Evolutionary conservation across 1,284 basidiomycete genomes (phyloP), one percentile per base, ranked within the genome.

Genomic region (Ganoderma leucocontextum): DNA sequence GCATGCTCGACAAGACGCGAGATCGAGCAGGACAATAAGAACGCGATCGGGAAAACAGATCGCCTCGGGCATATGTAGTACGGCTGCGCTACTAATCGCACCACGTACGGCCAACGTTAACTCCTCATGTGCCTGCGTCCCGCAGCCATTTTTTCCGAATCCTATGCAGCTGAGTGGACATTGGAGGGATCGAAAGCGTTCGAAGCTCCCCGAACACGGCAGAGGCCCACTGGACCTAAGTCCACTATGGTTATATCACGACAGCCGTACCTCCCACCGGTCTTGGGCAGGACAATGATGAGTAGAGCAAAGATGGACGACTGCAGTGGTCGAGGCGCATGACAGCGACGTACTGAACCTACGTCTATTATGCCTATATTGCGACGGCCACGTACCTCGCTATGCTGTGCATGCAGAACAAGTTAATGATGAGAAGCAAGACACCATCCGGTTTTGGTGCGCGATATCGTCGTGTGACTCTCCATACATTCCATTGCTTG

Each of bases 11-110:
- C 35, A 58, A 38, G 36, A 38, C n/a, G 33, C 57, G 57, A 38
- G 57, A 38, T 39, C 38, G 57, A 5, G 12, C 38, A 60, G 19
- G 38, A 60, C 36, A 41, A 63, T 61, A 66, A 66, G 64, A 69
- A 57, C 62, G 57, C 22, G 44, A 59, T 35, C 44, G 55, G 62
- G 13, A 15, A 22, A 64, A 44, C 36, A 49, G 64, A 66, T 66
- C 65, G 68, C 44, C 62, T 65, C 68, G 58, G 63, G 58, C 55
- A 64, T 59, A n/a, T n/a, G n/a, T n/a, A n/a, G n/a, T n/a, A 62
- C 60, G 42, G 62, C 66, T 47, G 55, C 52, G 29, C 38, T 25
- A 49, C 38, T 25, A 49, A 36, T 49, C 62, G 62, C 61, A 53
- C 61, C 12, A 47, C 60, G 17, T 17, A 47, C 60, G 33, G 49